Percentiles rank a stretch among this genome's conserved stretches.
phyloP scores from a whole-genome alignment of 495 filamentous ascomycete species.

The Letharia columbiana region DNA sequence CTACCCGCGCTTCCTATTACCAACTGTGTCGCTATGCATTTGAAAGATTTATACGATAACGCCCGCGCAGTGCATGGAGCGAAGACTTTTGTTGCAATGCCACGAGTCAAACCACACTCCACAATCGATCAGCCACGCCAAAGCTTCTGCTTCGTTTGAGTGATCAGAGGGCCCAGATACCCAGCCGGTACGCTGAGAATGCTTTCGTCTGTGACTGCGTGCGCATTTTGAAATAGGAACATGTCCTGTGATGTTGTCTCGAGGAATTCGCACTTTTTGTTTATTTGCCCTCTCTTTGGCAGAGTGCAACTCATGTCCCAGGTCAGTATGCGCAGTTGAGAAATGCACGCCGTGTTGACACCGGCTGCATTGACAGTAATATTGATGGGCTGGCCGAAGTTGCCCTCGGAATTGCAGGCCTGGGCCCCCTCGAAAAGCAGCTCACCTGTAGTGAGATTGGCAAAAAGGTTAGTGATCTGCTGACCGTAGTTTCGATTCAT shows the following conservation, averaged over 20 bases:
- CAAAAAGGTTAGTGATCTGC: slow-evolving; percentile 1
- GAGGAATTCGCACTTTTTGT: slow-evolving; percentile 10
- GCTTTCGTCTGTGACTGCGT: not conserved
- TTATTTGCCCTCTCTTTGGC: not conserved
- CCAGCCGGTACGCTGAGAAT: slow-evolving; percentile 9
- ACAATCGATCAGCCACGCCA: not conserved
- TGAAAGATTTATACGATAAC: not conserved
- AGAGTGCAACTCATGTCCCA: slow-evolving; percentile 15
- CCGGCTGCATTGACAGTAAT: slow-evolving; percentile 13
- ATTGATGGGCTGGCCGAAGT: slow-evolving; percentile 10
- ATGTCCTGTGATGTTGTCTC: not conserved
- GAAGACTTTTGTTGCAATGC: not conserved
- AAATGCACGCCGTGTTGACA: slow-evolving; percentile 17
- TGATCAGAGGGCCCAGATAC: slow-evolving; percentile 14
- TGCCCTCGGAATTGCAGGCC: slow-evolving; percentile 13
- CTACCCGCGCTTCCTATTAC: not conserved
- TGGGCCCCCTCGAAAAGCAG: slow-evolving; percentile 14
- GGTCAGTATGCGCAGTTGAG: slow-evolving; percentile 6
- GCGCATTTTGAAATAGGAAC: slow-evolving; percentile 1
- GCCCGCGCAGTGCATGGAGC: not conserved
- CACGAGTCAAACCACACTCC: not conserved
- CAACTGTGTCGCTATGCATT: not conserved
- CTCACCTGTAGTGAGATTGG: slow-evolving; percentile 13
- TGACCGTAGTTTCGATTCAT: slow-evolving; percentile 13
- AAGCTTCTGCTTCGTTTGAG: slow-evolving; percentile 7